These are phyloP conservation scores for Aspergillus bridgeri DNA, from an alignment of 495 filamentous ascomycete species.

Conservation along the genomic window DNA sequence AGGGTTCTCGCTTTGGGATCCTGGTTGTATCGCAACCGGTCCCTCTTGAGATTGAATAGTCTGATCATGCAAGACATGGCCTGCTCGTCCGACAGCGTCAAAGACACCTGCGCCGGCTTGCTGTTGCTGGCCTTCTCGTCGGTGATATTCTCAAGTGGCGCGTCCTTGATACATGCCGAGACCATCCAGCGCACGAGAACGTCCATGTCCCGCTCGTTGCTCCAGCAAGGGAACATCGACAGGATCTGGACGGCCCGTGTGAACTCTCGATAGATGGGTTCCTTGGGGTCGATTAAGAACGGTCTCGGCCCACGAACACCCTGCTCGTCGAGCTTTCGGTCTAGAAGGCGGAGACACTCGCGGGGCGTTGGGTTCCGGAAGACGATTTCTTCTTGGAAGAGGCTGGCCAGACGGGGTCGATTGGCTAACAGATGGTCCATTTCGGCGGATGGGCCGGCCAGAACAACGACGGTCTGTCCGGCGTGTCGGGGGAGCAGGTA, in stretches of 20 bases:
- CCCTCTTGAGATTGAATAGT: slow-evolving; percentile 20
- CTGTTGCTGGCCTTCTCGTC: neutral
- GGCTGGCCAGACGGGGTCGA: slow-evolving; percentile 56
- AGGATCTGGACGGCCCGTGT: slow-evolving; percentile 20
- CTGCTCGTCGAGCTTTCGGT: slow-evolving; percentile 19
- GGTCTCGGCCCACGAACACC: slow-evolving; percentile 4
- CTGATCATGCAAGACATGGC: slow-evolving; percentile 20
- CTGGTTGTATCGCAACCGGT: slow-evolving; percentile 20
- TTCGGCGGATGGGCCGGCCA: slow-evolving; percentile 62
- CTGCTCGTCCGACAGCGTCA: slow-evolving; percentile 16
- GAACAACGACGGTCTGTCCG: slow-evolving; percentile 58
- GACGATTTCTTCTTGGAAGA: slow-evolving; percentile 55
- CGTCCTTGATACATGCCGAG: slow-evolving; percentile 8
- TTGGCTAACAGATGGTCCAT: slow-evolving; percentile 60
- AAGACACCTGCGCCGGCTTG: neutral
- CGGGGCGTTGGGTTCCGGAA: slow-evolving; percentile 44
- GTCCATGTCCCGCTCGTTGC: slow-evolving; percentile 18
- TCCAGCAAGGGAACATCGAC: slow-evolving; percentile 22
- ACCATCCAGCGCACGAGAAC: slow-evolving; percentile 20
- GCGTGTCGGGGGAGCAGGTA: slow-evolving; percentile 49
- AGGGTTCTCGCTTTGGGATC: slow-evolving; percentile 18
- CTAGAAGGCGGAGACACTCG: slow-evolving; percentile 46
- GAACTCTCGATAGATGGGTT: slow-evolving; percentile 16
- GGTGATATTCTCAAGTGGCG: slow-evolving; percentile 9
- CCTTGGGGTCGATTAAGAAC: slow-evolving; percentile 15